Conservation (phyloP, 129 eudicot species). For the Calendula officinalis region DNA sequence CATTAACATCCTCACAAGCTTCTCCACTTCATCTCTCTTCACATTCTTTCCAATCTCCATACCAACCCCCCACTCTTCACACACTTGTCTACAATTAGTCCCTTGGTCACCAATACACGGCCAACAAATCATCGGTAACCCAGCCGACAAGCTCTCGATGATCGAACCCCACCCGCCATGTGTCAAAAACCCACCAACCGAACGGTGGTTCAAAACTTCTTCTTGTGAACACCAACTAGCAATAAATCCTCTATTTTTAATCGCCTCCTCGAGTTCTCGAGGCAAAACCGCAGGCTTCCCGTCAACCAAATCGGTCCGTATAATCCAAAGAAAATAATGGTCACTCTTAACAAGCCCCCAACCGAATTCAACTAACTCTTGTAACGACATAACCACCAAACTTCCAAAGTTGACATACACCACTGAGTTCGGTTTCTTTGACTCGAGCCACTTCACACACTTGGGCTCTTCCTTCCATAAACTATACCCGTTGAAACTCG, state of each 20-base stretch:
- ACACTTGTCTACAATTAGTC: neutral
- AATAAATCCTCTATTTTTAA: neutral
- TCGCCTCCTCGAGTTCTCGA: neutral
- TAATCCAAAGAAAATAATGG: neutral
- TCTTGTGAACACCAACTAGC: neutral
- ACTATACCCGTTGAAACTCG: conserved; percentile 17
- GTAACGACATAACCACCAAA: conserved; percentile 27
- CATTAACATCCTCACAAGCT: neutral
- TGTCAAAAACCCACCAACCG: neutral
- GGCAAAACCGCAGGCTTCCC: neutral
- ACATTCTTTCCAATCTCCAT: neutral
- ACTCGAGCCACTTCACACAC: conserved; percentile 42
- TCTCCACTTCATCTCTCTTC: neutral
- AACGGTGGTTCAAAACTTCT: neutral
- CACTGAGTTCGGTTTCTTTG: conserved; percentile 29
- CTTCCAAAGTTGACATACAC: conserved; percentile 55
- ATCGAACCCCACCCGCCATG: conserved; percentile 1
- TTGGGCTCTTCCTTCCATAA: conserved; percentile 31
- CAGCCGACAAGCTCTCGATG: conserved; percentile 1
- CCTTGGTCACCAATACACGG: neutral
- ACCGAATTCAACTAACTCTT: conserved; percentile 25
- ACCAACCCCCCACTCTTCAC: neutral
- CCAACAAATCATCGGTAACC: neutral
- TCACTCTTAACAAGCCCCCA: neutral
- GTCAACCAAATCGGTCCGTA: neutral